These are phyloP conservation scores for Ophiocordyceps camponoti-rufipedis DNA, from an alignment of 2,329 filamentous ascomycete genomes.

Conservation along the genomic window DNA sequence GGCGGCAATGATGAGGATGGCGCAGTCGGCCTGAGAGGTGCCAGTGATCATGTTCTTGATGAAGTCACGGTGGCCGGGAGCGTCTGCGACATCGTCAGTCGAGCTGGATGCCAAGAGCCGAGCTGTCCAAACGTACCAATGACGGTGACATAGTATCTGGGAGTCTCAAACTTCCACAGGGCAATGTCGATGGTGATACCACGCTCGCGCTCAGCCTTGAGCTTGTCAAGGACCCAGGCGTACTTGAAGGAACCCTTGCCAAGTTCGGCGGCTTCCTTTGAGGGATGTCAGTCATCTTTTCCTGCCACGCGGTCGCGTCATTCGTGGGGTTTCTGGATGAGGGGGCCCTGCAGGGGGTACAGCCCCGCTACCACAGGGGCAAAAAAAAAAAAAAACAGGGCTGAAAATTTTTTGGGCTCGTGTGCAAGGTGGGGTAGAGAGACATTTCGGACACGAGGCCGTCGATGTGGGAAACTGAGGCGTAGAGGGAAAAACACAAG, in stretches of 20 bases:
- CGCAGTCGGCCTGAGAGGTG: slow-evolving; percentile 99
- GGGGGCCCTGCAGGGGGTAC: slow-evolving; percentile 3
- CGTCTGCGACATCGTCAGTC: slow-evolving; percentile 38
- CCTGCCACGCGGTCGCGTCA: neutral
- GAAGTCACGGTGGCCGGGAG: slow-evolving; percentile 99
- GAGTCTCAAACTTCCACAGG: slow-evolving; percentile 99
- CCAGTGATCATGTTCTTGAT: slow-evolving; percentile 99
- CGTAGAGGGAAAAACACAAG: neutral
- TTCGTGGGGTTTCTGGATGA: neutral
- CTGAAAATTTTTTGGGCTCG: neutral
- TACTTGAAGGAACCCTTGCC: slow-evolving; percentile 99
- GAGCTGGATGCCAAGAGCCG: neutral
- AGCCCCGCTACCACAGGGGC: neutral
- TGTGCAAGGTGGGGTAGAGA: slow-evolving; percentile 1
- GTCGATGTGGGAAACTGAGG: neutral
- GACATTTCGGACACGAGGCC: neutral
- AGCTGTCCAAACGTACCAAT: slow-evolving; percentile 49
- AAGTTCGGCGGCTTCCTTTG: slow-evolving; percentile 90
- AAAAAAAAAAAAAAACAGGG: neutral
- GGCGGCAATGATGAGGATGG: slow-evolving; percentile 98
- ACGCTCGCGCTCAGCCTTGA: slow-evolving; percentile 99
- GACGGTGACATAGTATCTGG: slow-evolving; percentile 95
- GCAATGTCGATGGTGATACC: slow-evolving; percentile 99
- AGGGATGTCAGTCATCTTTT: slow-evolving; percentile 3
- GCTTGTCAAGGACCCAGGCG: slow-evolving; percentile 99